Percentiles rank a stretch among this genome's conserved stretches.
phyloP scores from a whole-genome alignment of 306 rosid species.

The Neltuma alba region DNA sequence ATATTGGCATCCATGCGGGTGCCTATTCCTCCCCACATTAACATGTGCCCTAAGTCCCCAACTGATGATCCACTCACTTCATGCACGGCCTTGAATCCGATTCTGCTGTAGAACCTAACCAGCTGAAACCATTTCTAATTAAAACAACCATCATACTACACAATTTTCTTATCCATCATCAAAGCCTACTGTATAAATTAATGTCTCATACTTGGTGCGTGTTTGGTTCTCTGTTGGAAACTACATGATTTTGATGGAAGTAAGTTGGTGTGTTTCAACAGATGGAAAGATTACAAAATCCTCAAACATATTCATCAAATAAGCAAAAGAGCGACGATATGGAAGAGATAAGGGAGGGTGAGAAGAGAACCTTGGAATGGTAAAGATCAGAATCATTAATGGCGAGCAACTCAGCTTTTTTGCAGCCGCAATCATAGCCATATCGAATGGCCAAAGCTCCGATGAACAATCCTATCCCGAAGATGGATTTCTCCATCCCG shows the following conservation, averaged over 20 bases:
- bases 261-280: background rate
- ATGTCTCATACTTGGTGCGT: too few relatives aligned
- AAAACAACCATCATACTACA: background rate
- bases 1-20: conserved; percentile 83
- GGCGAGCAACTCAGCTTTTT: conserved; percentile 74
- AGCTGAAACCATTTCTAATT: conserved; percentile 43
- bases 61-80: conserved; percentile 71
- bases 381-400: conserved; percentile 82
- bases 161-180: background rate
- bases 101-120: conserved; percentile 78
- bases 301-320: background rate
- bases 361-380: conserved; percentile 71
- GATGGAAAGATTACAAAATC: background rate
- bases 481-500: conserved; percentile 85
- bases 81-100: conserved; percentile 70
- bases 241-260: background rate
- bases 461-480: conserved; percentile 85
- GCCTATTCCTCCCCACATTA: conserved; percentile 92
- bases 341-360: background rate
- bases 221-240: background rate
- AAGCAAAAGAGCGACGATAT: background rate
- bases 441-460: conserved; percentile 86
- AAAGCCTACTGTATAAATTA: background rate
- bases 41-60: conserved; percentile 68
- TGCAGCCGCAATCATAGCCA: conserved; percentile 76